These are phyloP conservation scores for Boletus patriciae DNA, from an alignment of 768 basidiomycete species.

Conservation along the genomic window DNA sequence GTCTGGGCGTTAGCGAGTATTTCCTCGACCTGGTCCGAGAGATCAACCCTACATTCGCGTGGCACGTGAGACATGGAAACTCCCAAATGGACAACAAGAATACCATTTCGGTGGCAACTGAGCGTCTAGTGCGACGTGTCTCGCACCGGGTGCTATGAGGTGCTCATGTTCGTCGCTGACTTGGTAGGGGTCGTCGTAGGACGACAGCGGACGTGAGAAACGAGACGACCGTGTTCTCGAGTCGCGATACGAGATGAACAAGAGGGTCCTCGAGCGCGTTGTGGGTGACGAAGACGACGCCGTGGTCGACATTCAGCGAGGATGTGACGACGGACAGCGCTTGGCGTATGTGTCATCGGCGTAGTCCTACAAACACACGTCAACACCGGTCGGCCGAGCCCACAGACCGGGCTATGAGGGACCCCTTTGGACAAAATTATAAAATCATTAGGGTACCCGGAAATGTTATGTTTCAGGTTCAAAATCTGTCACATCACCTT, in stretches of 20 bases:
- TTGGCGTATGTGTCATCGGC: slow-evolving; percentile 19
- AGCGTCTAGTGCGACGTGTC: slow-evolving; percentile 54
- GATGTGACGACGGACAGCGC: slow-evolving; percentile 17
- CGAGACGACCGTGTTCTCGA: slow-evolving; percentile 52
- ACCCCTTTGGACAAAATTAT: too few relatives aligned
- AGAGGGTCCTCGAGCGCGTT: slow-evolving; percentile 84
- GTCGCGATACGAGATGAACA: slow-evolving; percentile 93
- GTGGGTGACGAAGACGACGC: slow-evolving; percentile 41
- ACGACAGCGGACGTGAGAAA: slow-evolving; percentile 40
- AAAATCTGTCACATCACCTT: too few relatives aligned
- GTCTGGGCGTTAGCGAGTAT: slow-evolving; percentile 64
- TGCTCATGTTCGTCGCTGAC: slow-evolving; percentile 58
- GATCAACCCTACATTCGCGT: slow-evolving; percentile 71
- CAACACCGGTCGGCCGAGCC: slow-evolving; percentile 18
- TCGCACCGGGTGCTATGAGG: slow-evolving; percentile 48
- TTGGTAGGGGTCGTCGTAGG: slow-evolving; percentile 49
- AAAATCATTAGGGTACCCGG: too few relatives aligned
- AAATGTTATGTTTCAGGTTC: too few relatives aligned
- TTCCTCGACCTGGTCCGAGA: slow-evolving; percentile 85
- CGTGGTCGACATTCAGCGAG: slow-evolving; percentile 31
- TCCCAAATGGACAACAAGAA: background rate
- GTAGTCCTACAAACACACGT: slow-evolving; percentile 19
- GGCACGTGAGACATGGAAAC: slow-evolving; percentile 18
- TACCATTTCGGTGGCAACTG: slow-evolving; percentile 88
- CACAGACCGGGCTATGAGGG: background rate